Base-by-base conservation (phyloP, 176 grass and related monocot genomes). In the Hordeum marinum region DNA sequence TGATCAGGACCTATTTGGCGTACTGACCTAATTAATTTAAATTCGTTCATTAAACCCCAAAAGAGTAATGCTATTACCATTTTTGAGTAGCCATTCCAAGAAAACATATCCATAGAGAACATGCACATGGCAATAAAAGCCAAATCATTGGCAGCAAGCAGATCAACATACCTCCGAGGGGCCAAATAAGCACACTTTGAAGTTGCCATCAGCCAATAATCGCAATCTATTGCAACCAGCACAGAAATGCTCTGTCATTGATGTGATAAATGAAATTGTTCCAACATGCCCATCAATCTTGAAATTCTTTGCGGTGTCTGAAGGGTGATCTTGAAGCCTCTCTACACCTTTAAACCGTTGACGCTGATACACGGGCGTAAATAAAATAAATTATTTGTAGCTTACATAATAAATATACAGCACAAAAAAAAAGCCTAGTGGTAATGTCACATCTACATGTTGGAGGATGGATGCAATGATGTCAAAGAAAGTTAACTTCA, bases 201-300 rank as follows among this genome's bases (percentile, higher is more conserved):
- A 93, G 84, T 98, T 98, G 36, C 95, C 95, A 87, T 98, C 95
- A 72, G 95, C 93, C 80, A 98, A 84, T 60, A 98, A 87, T 55
- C 95, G 84, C 68, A 95, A 80, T 85, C 95, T 94, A 80, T 92
- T 98, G 85, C 95, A 98, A 73, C 95, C 95, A 68, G 93, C 85
- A 83, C 95, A 98, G 93, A 98, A 98, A 72, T 98, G 89, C 43
- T 98, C 89, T 14, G 95, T 98, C 95, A 98, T 98, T 77, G 95
- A 98, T 84, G 95, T 98, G 70, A 98, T 98, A 85, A 98, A 98
- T 67, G 95, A 98, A 79, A 98, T 77, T 76, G 91, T 95, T 83
- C 95, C 95, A 88, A 69, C 71, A 90, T 98, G 90, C 37, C 87
- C 92, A 31, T 93, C 85, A 42, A 98, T 89, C 77, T 84, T 91